phyloP scores from a whole-genome alignment of 1,284 basidiomycete genomes.

The Rhodotorula sp. region DNA sequence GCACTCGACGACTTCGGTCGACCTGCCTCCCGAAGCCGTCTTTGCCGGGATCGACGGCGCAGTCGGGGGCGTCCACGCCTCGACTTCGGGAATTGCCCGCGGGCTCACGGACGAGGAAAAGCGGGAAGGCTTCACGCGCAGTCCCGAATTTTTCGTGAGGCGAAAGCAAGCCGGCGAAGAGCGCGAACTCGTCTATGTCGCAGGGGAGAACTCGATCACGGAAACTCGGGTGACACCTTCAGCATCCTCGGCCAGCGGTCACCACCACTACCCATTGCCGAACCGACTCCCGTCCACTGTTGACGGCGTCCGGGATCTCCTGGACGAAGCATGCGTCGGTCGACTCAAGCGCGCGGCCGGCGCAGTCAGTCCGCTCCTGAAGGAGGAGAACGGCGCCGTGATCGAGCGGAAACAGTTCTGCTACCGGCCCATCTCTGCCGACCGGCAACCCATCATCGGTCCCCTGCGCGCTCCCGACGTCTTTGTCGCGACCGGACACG shows the following conservation, averaged over 20 bases:
- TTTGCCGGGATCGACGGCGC: slow-evolving; percentile 36
- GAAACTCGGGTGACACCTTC: neutral
- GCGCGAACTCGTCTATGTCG: slow-evolving; percentile 32
- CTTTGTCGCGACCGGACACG: slow-evolving; percentile 31
- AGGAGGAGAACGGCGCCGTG: slow-evolving; percentile 32
- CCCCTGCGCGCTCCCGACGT: slow-evolving; percentile 6
- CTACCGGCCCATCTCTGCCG: slow-evolving; percentile 33
- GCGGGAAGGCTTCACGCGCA: slow-evolving; percentile 23
- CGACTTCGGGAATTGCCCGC: slow-evolving; percentile 25
- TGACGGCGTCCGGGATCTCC: slow-evolving; percentile 27
- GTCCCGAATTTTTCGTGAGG: slow-evolving; percentile 33
- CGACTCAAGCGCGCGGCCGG: slow-evolving; percentile 29
- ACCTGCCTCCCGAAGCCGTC: slow-evolving; percentile 23
- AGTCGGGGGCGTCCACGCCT: slow-evolving; percentile 30
- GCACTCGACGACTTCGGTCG: neutral
- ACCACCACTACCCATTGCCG: neutral
- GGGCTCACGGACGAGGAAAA: slow-evolving; percentile 25
- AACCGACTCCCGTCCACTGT: slow-evolving; percentile 29
- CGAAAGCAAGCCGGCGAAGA: neutral
- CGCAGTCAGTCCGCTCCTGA: slow-evolving; percentile 22
- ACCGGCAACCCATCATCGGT: slow-evolving; percentile 34
- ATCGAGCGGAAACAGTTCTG: slow-evolving; percentile 36
- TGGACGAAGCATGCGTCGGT: slow-evolving; percentile 16
- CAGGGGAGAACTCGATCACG: slow-evolving; percentile 39
- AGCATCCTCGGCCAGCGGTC: too few relatives aligned